Evolutionary conservation across 331 rosid genomes (phyloP).

Genomic region (Erythrophleum ivorense): DNA sequence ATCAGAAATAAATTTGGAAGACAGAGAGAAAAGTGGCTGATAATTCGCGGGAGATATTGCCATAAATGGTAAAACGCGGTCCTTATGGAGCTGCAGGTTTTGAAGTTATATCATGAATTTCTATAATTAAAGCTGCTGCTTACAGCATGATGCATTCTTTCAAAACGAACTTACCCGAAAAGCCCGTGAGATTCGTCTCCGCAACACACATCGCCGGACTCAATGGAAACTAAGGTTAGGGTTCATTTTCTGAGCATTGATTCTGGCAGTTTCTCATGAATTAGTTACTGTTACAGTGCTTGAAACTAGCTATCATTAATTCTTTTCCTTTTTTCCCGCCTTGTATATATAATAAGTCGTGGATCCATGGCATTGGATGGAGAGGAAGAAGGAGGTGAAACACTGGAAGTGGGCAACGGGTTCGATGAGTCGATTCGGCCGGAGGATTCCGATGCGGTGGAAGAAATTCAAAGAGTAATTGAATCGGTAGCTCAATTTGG

Average conservation of each 20-base stretch:
- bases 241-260: neutral
- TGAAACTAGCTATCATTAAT: neutral
- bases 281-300: neutral
- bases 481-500: conserved; percentile 71
- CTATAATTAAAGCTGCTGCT: neutral
- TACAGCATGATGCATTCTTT: neutral
- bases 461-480: conserved; percentile 55
- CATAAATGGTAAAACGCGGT: neutral
- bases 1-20: neutral
- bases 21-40: neutral
- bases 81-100: neutral
- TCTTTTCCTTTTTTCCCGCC: neutral
- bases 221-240: neutral
- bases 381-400: conserved; percentile 39
- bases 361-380: conserved; percentile 54
- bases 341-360: neutral
- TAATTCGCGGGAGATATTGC: conserved; percentile 1
- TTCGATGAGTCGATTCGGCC: conserved; percentile 20
- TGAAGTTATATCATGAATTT: neutral
- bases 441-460: conserved; percentile 36
- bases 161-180: neutral
- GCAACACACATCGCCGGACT: neutral
- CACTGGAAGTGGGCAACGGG: conserved; percentile 18
- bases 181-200: neutral
- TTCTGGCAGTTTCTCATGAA: neutral